These are phyloP conservation scores for Sporothrix globosa DNA, from an alignment of 2,329 filamentous ascomycete species.

Conservation along the genomic window DNA sequence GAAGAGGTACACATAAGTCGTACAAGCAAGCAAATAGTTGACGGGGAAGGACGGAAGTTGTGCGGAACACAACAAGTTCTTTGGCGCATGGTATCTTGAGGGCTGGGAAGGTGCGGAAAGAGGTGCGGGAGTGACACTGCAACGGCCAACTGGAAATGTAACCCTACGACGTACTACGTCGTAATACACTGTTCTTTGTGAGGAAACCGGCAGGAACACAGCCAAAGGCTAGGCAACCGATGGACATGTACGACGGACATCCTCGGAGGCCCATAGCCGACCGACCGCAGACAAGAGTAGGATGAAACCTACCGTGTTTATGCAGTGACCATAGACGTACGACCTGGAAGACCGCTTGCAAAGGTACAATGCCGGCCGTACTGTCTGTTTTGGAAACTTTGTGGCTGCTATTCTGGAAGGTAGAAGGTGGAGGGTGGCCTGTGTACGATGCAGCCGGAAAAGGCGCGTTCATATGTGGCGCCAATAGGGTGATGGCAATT, in stretches of 20 bases:
- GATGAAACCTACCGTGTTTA: background rate
- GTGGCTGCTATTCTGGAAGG: no score
- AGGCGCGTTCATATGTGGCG: no score
- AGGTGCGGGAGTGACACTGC: slow-evolving; percentile 6
- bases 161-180: no score
- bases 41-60: slow-evolving; percentile 4
- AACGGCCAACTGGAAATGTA: no score
- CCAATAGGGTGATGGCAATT: background rate
- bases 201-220: slow-evolving; percentile 8
- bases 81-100: background rate
- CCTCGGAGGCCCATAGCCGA: slow-evolving; percentile 8
- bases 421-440: no score
- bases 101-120: background rate
- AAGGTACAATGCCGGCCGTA: background rate
- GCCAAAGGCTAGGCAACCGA: background rate
- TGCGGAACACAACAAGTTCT: background rate
- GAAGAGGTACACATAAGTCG: background rate
- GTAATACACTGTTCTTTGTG: no score
- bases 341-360: background rate
- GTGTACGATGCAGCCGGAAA: no score
- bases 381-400: no score
- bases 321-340: no score
- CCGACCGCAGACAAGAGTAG: background rate
- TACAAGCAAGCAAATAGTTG: no score
- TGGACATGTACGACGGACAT: background rate